Base-by-base conservation (phyloP, 345 rosid species). In the Bruguiera parviflora region DNA sequence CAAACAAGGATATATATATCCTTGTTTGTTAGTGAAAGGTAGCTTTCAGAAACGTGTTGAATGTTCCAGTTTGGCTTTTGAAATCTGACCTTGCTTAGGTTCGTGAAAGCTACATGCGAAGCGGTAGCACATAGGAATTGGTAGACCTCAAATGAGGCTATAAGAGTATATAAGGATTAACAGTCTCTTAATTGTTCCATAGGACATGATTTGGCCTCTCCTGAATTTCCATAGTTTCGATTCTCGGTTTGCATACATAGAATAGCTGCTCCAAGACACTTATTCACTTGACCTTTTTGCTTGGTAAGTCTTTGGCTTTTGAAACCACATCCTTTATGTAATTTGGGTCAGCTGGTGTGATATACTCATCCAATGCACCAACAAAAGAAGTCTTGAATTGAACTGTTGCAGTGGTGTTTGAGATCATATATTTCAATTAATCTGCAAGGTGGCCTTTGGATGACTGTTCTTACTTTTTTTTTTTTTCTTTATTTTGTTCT, bases 1-100 rank as follows among this genome's bases (percentile, higher is more conserved):
- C n/a, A n/a, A n/a, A n/a, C n/a, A n/a, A n/a, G n/a, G n/a, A n/a
- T 29, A 29, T 29, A 29, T 25, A 20, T 62, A 73, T 47, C 69
- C 71, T 64, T 80, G 76, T 77, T 67, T 64, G 71, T 25, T 46
- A 67, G 64, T 71, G 72, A 68, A 77, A 64, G 60, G 61, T 53
- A 53, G 51, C 16, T 57, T 71, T 46, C 57, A 61, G 32, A 71
- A 71, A 68, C 84, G 79, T 69, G 81, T 81, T 74, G 72, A 68
- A 73, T 31, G 53, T 57, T 68, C 73, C 62, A 65, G 62, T 51
- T 69, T 61, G 25, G 8, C 39, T 27, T 37, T 69, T 32, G 29
- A 11, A 28, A 32, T 60, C 71, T 80, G 74, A 73, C 78, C 58
- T 71, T 74, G 65, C 81, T 81, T 65, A 1, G 25, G 66, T 27